Base-by-base conservation (phyloP, 176 grass and related monocot genomes). In the Avena insularis region DNA sequence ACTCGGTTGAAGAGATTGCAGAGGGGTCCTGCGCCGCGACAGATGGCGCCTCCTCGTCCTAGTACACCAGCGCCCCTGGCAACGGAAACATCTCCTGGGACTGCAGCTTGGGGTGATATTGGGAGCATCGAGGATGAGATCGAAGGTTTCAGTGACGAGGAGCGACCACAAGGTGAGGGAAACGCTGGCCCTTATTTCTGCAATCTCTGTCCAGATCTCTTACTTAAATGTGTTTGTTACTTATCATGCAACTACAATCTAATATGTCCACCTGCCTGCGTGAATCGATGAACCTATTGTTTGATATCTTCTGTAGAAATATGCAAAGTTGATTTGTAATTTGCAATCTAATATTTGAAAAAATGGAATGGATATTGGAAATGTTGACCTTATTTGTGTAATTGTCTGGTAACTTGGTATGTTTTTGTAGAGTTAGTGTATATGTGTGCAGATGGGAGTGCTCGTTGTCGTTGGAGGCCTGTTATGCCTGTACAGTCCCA, bases 81-180 rank as follows among this genome's bases (percentile, higher is more conserved):
- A 4, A 29, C 20, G 29, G 78, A 90, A 47, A 60, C 58, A 6
- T 78, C 69, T 93, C 87, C 79, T 12, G 43, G 54, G 2, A 49
- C 43, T 43, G 54, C 19, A 43, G 43, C 20, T 25, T 23, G 67
- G 8, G 83, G 36, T 4, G 53, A 51, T 6, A 38, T 85, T 80
- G 75, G 81, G 49, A 91, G 85, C 33, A 43, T 67, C 1, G 89
- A 93, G 48, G 94, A 97, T 31, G 94, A 92, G 35, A 94, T 97
- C 2, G 94, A 94, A 40, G 72, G 72, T 49, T 94, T 84, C 62
- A 90, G 88, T 3, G 85, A 94, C 3, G 94, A 97, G 38, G 92
- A 97, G 21, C 58, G 23, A 33, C 71, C 45, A 2, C 86, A 27
- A 90, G 94, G 94, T 92, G 20, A 80, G 75, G 2, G 7, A 25